A percentile compares a stretch with the other conserved stretches of the same genome.
These are phyloP conservation scores for Eustoma russellianum DNA, from an alignment of 257 asterid genomes.

Conservation along the genomic window DNA sequence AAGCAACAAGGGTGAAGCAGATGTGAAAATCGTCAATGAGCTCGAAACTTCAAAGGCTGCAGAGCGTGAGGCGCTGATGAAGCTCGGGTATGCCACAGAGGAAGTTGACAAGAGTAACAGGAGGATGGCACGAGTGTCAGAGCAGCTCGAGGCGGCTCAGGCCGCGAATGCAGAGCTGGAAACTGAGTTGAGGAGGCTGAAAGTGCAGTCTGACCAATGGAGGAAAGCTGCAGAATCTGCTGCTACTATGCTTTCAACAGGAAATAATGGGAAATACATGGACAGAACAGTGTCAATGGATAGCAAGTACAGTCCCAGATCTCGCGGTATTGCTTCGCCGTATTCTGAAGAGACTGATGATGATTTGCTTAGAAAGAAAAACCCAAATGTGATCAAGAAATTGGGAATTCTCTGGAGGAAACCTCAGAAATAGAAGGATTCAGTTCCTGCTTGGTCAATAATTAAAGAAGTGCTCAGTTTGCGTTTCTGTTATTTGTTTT, in stretches of 20 bases:
- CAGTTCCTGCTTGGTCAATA: neutral
- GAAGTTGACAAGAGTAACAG: constrained; percentile 57
- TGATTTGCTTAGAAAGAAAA: constrained; percentile 68
- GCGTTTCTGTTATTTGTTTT: too few relatives aligned
- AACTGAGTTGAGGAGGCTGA: constrained; percentile 58
- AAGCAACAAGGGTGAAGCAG: constrained; percentile 17
- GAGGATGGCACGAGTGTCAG: constrained; percentile 35
- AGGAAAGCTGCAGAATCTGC: too few relatives aligned
- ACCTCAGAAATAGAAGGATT: constrained; percentile 43
- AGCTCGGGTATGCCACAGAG: constrained; percentile 39
- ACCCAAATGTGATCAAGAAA: constrained; percentile 69
- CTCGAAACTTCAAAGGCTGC: constrained; percentile 40
- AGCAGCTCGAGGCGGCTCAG: constrained; percentile 67
- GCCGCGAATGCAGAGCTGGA: constrained; percentile 70
- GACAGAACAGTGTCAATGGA: constrained; percentile 84
- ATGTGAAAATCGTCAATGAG: constrained; percentile 9
- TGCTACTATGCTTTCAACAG: constrained; percentile 68
- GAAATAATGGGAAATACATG: constrained; percentile 54
- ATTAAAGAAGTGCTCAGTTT: neutral
- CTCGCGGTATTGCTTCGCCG: constrained; percentile 45
- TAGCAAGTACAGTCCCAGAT: constrained; percentile 44
- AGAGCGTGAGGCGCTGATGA: constrained; percentile 58
- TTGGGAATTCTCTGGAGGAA: constrained; percentile 84
- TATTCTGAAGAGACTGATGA: constrained; percentile 64
- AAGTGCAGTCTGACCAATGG: constrained; percentile 85